These are phyloP conservation scores for Parastagonospora avenae DNA, from an alignment of 2,329 filamentous ascomycete genomes.

Conservation along the genomic window DNA sequence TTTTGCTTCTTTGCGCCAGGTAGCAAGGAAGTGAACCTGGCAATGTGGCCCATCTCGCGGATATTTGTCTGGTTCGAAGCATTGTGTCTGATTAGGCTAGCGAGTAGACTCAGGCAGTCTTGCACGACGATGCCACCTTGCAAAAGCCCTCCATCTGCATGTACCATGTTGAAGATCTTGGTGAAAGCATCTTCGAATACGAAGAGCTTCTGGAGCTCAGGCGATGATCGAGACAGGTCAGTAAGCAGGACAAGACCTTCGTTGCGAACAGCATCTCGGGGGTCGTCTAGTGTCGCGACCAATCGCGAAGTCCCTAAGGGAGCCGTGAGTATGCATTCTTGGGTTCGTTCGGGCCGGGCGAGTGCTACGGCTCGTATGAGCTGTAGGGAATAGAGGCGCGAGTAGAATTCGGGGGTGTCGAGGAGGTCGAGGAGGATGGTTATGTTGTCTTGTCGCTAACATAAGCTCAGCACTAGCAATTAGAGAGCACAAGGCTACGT, in stretches of 20 bases:
- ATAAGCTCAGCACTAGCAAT: slow-evolving; percentile 56
- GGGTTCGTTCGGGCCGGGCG: slow-evolving; percentile 86
- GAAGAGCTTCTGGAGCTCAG: slow-evolving; percentile 91
- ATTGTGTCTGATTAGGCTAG: slow-evolving; percentile 86
- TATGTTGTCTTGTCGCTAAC: slow-evolving; percentile 89
- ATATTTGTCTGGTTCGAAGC: slow-evolving; percentile 93
- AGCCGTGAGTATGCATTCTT: slow-evolving; percentile 90
- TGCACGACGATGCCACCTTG: slow-evolving; percentile 88
- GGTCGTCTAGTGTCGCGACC: slow-evolving; percentile 82
- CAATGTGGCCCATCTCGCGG: slow-evolving; percentile 83
- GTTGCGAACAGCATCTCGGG: slow-evolving; percentile 83
- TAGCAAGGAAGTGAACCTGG: slow-evolving; percentile 72
- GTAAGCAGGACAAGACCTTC: slow-evolving; percentile 83
- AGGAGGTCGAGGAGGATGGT: slow-evolving; percentile 87
- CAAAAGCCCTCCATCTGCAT: slow-evolving; percentile 77
- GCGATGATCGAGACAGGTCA: slow-evolving; percentile 82
- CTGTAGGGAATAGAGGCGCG: slow-evolving; percentile 87
- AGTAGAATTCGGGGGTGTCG: slow-evolving; percentile 86
- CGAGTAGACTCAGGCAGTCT: slow-evolving; percentile 88
- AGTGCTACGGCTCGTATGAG: slow-evolving; percentile 84
- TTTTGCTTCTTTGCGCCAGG: slow-evolving; percentile 62
- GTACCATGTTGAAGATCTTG: slow-evolving; percentile 80
- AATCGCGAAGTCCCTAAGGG: slow-evolving; percentile 86
- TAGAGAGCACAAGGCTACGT: slow-evolving; percentile 31
- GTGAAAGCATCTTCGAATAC: slow-evolving; percentile 96